Conservation (phyloP, 306 rosid species). For the Medicago truncatula region DNA sequence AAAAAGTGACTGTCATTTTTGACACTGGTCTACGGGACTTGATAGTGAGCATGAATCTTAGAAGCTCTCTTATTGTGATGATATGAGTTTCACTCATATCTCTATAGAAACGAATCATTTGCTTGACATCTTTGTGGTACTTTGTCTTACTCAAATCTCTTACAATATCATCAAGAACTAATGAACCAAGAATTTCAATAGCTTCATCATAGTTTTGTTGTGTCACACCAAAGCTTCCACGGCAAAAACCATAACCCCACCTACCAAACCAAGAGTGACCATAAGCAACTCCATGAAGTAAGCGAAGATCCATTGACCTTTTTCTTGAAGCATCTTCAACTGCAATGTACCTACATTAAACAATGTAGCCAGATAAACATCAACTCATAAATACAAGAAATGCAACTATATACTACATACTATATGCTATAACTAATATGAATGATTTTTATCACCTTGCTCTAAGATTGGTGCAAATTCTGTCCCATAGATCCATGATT, state of each 20-base stretch:
- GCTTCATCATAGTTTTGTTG: slow-evolving; percentile 61
- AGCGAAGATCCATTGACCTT: slow-evolving; percentile 79
- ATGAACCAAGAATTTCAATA: slow-evolving; percentile 60
- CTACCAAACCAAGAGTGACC: slow-evolving; percentile 93
- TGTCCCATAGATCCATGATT: slow-evolving; percentile 88
- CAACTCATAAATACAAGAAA: not conserved
- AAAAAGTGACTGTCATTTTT: slow-evolving; percentile 38
- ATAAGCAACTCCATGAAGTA: slow-evolving; percentile 88
- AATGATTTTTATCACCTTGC: slow-evolving; percentile 53
- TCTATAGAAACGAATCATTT: slow-evolving; percentile 72
- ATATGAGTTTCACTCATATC: slow-evolving; percentile 80
- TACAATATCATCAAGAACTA: slow-evolving; percentile 59
- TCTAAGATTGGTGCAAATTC: slow-evolving; percentile 69
- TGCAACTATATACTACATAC: not conserved
- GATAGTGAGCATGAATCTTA: slow-evolving; percentile 79
- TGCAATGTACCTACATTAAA: slow-evolving; percentile 64
- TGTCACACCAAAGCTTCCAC: slow-evolving; percentile 79
- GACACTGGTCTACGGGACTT: slow-evolving; percentile 58
- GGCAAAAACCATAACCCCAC: slow-evolving; percentile 81
- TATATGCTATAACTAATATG: not conserved
- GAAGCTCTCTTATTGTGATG: slow-evolving; percentile 69
- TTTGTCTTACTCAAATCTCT: slow-evolving; percentile 50
- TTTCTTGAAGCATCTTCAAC: slow-evolving; percentile 78
- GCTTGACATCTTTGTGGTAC: slow-evolving; percentile 55
- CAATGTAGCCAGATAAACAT: slow-evolving; percentile 3